A percentile compares a stretch with the other conserved stretches of the same genome.
Conservation (phyloP, 108 stramenopile species). For the Seminavis robusta region DNA sequence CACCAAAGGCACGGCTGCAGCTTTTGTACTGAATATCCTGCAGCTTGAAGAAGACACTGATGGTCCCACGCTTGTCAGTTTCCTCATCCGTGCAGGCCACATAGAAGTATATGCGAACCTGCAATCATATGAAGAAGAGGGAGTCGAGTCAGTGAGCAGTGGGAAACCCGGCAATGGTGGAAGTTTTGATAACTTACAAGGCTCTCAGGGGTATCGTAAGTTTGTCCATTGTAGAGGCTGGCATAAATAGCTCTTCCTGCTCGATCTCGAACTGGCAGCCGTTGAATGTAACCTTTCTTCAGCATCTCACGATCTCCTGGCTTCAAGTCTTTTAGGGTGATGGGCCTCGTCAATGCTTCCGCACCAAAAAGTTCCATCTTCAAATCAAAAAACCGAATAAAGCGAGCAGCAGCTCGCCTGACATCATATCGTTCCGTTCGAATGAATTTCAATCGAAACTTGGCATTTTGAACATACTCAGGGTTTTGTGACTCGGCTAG, state of each 20-base stretch:
- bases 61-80: too few relatives aligned
- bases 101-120: too few relatives aligned
- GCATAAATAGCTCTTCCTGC: conserved; percentile 9
- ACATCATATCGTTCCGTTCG: conserved; percentile 24
- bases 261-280: conserved; percentile 1
- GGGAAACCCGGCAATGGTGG: too few relatives aligned
- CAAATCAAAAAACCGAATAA: conserved; percentile 26
- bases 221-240: neutral
- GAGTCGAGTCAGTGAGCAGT: too few relatives aligned
- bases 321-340: conserved; percentile 10
- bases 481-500: too few relatives aligned
- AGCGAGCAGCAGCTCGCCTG: conserved; percentile 15
- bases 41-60: too few relatives aligned
- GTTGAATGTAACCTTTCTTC: neutral
- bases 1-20: too few relatives aligned
- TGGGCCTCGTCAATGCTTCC: conserved; percentile 1
- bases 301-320: conserved; percentile 13
- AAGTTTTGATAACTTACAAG: neutral
- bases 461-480: neutral
- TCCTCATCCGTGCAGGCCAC: too few relatives aligned
- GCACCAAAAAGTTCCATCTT: conserved; percentile 24
- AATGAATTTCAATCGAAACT: conserved; percentile 19
- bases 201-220: conserved; percentile 1
- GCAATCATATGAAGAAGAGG: too few relatives aligned
- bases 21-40: too few relatives aligned